Conservation (phyloP, 495 filamentous ascomycete species). For the Aspergillus heteromorphus region DNA sequence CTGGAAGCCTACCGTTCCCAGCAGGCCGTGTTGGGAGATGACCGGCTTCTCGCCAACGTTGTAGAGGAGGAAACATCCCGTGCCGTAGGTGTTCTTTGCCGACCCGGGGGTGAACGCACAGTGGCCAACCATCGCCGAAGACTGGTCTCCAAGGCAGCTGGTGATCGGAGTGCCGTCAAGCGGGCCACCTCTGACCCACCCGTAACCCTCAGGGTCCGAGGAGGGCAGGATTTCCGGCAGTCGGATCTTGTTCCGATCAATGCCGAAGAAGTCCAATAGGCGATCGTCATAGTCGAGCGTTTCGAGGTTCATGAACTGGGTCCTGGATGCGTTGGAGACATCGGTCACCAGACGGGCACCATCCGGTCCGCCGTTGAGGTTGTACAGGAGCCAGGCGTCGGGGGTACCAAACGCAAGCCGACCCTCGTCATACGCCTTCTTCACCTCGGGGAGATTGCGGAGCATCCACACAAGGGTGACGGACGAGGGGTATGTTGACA, state of each 20-base stretch:
- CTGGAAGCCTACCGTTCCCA: constrained; percentile 86
- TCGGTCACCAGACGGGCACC: constrained; percentile 76
- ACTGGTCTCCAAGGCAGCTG: constrained; percentile 90
- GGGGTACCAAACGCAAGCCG: constrained; percentile 89
- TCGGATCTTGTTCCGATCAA: constrained; percentile 68
- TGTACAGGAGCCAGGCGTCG: constrained; percentile 87
- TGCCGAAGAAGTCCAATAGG: constrained; percentile 75
- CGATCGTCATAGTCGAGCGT: constrained; percentile 81
- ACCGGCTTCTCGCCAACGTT: constrained; percentile 90
- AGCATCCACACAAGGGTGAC: constrained; percentile 87
- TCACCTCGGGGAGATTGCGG: constrained; percentile 64
- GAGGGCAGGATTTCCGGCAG: constrained; percentile 86
- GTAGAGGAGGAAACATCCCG: constrained; percentile 91
- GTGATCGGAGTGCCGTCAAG: constrained; percentile 75
- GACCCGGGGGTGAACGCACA: constrained; percentile 80
- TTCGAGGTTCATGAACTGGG: constrained; percentile 94
- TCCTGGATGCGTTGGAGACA: constrained; percentile 85
- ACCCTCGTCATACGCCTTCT: constrained; percentile 71
- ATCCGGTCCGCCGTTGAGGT: constrained; percentile 76
- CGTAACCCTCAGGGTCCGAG: constrained; percentile 71
- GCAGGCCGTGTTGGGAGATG: constrained; percentile 80
- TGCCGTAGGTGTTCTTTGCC: constrained; percentile 96
- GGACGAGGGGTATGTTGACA: constrained; percentile 91
- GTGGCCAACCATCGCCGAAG: constrained; percentile 86
- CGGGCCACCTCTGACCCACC: constrained; percentile 57